phyloP scores from a whole-genome alignment of 345 rosid genomes.

The Gossypium rotundifolium region DNA sequence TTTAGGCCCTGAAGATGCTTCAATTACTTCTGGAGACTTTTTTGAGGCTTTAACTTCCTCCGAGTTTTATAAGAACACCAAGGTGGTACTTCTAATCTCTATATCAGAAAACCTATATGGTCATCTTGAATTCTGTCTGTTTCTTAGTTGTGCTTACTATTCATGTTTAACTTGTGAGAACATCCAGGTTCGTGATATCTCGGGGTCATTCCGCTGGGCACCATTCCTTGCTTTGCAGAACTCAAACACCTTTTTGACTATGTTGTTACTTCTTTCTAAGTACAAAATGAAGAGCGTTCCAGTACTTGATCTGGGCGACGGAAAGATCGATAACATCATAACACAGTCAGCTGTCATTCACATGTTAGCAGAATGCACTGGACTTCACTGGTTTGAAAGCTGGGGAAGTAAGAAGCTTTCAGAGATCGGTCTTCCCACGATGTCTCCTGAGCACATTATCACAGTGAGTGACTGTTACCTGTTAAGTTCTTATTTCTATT shows the following conservation, averaged over 20 bases:
- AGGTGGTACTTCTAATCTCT: conserved; percentile 35
- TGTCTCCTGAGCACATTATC: conserved; percentile 46
- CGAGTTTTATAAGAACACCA: conserved; percentile 68
- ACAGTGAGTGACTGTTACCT: conserved; percentile 36
- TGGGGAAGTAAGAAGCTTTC: conserved; percentile 89
- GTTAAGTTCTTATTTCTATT: neutral
- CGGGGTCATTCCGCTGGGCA: conserved; percentile 97
- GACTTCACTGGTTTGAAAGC: conserved; percentile 90
- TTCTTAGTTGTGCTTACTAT: neutral
- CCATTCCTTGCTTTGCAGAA: conserved; percentile 95
- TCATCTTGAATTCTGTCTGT: conserved; percentile 1
- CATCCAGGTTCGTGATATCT: conserved; percentile 81
- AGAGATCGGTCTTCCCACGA: conserved; percentile 82
- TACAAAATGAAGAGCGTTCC: conserved; percentile 99
- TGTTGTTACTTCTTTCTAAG: conserved; percentile 88
- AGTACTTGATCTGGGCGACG: conserved; percentile 70
- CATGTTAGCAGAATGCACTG: conserved; percentile 89
- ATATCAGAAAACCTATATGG: neutral
- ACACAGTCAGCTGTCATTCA: conserved; percentile 96
- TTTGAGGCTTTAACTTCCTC: conserved; percentile 82
- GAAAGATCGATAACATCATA: conserved; percentile 72
- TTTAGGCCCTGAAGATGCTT: conserved; percentile 69
- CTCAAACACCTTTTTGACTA: conserved; percentile 87
- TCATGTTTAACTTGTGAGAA: conserved; percentile 9
- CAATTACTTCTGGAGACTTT: conserved; percentile 79